Base-by-base conservation (phyloP, 2,329 filamentous ascomycete species). In the Fusarium sp. region DNA sequence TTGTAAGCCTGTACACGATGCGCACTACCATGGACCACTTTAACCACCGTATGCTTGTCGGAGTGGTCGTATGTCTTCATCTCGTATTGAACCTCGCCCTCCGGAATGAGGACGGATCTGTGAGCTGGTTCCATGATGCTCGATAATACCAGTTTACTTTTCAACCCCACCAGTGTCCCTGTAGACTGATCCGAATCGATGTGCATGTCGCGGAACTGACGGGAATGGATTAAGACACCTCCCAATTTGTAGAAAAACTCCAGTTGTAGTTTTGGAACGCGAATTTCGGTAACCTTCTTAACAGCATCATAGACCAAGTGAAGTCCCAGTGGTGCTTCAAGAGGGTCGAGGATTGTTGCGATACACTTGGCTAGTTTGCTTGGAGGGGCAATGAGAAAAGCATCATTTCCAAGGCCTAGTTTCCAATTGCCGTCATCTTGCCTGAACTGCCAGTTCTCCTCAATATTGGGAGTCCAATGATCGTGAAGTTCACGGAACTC, bases 81-180 rank as follows among this genome's bases (percentile, higher is more conserved):
- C 4, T n/a, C 9, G 19, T 44, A 50, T 7, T 18, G 37, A 12
- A 71, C 21, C 1, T 51, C 1, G 1, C 79, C 86, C 70, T 80
- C 71, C 0, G 78, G 80, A 21, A 85, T 77, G 21, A 83, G 74
- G 21, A 83, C 65, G 6, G 80, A 69, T 4, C 82, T 81, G 4
- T 76, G 25, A 14, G 65, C 13, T 13, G 64, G 31, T 2, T 78
- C 67, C 1, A 56, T 18, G 1, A 21, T 18, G 4, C 57, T 31
- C 8, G 55, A 62, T 1, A 90, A 71, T 1, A 89, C 77, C 0
- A 90, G 77, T 62, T 84, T 73, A n/a, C 71, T 73, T 16, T 18
- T 6, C 6, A 73, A 19, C 0, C 70, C 70, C 0, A 73, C 18
- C 0, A 70, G 54, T 1, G 71, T 73, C 4, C 65, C 60, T 0